phyloP scores from a whole-genome alignment of 768 basidiomycete species.

The Lenzites betulinus region DNA sequence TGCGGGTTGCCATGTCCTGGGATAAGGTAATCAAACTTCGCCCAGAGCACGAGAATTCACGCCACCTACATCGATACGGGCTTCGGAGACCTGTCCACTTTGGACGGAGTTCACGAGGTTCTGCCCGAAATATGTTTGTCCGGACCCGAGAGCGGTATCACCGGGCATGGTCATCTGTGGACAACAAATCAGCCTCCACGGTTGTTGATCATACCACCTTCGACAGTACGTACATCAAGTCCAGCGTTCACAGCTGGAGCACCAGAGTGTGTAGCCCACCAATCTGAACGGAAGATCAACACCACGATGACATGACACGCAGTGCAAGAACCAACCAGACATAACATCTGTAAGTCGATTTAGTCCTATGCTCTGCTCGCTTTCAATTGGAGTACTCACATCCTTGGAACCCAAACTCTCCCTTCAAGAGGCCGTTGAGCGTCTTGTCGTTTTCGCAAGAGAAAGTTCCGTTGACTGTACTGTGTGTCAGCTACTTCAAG shows the following conservation, averaged over 20 bases:
- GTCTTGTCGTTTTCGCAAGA: conserved; percentile 74
- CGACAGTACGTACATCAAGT: conserved; percentile 49
- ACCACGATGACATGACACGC: too few species aligned
- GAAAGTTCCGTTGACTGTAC: conserved; percentile 65
- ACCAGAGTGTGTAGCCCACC: conserved; percentile 64
- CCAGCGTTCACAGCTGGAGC: conserved; percentile 57
- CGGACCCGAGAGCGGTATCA: conserved; percentile 41
- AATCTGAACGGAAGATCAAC: conserved; percentile 42
- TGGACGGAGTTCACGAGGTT: conserved; percentile 60
- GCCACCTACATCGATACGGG: conserved; percentile 48
- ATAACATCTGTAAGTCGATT: conserved; percentile 47
- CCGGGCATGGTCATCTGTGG: conserved; percentile 74
- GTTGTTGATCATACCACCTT: background rate
- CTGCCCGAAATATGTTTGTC: conserved; percentile 54
- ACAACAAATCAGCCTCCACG: background rate
- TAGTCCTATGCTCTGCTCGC: conserved; percentile 15
- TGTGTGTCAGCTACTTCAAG: conserved; percentile 28
- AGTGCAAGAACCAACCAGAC: background rate
- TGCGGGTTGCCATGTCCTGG: conserved; percentile 67
- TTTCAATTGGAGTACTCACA: conserved; percentile 31
- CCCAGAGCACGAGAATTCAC: background rate
- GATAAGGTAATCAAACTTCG: background rate
- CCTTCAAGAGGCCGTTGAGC: conserved; percentile 53
- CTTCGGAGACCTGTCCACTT: conserved; percentile 57
- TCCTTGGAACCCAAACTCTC: conserved; percentile 48